These are phyloP conservation scores for Dryas drummondii DNA, from an alignment of 306 rosid genomes.

Conservation along the genomic window DNA sequence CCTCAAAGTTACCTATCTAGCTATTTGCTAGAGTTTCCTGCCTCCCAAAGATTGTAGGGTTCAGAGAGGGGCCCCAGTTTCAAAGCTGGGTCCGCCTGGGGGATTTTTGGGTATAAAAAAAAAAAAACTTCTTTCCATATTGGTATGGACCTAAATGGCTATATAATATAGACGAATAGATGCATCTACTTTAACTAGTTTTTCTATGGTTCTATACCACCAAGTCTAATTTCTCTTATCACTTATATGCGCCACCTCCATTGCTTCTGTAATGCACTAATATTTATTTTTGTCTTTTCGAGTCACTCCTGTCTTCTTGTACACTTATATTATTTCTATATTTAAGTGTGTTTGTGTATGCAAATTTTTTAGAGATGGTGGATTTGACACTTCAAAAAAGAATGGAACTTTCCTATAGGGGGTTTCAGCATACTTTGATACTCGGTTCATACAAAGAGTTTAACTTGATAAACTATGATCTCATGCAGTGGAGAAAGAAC, in stretches of 20 bases:
- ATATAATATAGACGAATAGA: neutral
- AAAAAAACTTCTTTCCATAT: no score
- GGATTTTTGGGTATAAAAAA: no score
- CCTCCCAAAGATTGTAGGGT: no score
- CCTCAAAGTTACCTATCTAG: no score
- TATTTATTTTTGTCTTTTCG: neutral
- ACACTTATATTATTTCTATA: neutral
- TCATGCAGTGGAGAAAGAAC: neutral
- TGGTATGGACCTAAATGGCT: no score
- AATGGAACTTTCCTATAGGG: neutral
- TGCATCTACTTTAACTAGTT: neutral
- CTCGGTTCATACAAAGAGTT: neutral
- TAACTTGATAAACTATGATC: neutral
- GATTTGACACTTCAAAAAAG: neutral
- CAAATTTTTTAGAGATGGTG: neutral
- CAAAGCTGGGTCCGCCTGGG: no score
- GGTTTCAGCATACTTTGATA: neutral
- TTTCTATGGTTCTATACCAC: neutral
- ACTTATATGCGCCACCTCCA: neutral
- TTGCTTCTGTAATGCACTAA: neutral
- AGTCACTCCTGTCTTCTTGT: neutral
- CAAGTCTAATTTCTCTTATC: neutral
- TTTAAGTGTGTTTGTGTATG: neutral
- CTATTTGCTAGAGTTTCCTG: no score
- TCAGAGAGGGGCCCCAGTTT: no score